These are phyloP conservation scores for Phialophora verrucosa DNA, from an alignment of 2,329 filamentous ascomycete species.

Conservation along the genomic window DNA sequence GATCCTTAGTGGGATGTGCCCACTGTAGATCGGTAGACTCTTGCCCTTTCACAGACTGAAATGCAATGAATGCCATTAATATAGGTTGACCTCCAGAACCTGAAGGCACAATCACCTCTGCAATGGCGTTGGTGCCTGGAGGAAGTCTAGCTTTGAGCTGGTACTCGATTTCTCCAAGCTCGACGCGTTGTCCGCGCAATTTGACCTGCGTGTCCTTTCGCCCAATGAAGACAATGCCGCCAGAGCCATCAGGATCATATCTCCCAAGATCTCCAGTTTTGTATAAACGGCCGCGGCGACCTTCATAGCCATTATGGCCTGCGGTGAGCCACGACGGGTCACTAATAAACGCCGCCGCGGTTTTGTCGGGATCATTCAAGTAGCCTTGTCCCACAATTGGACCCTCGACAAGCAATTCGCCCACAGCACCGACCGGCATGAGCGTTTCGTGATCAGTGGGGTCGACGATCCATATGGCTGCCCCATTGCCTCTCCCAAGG, in stretches of 20 bases:
- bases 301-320: constrained; percentile 39
- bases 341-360: constrained; percentile 46
- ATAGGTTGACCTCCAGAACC: constrained; percentile 50
- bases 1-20: constrained; percentile 10
- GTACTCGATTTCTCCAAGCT: constrained; percentile 51
- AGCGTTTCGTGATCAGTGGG: constrained; percentile 47
- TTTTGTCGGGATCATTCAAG: constrained; percentile 49
- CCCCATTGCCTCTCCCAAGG: constrained; percentile 48
- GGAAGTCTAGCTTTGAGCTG: constrained; percentile 47
- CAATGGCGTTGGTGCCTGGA: constrained; percentile 45
- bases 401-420: constrained; percentile 56
- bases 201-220: constrained; percentile 52
- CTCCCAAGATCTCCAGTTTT: constrained; percentile 51
- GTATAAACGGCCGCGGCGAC: constrained; percentile 46
- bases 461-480: constrained; percentile 50
- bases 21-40: constrained; percentile 8
- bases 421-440: constrained; percentile 54
- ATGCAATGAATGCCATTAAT: constrained; percentile 53
- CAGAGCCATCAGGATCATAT: constrained; percentile 48
- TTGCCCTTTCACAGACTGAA: constrained; percentile 11
- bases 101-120: constrained; percentile 57
- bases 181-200: constrained; percentile 51
- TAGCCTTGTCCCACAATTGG: constrained; percentile 57
- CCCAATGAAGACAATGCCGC: constrained; percentile 47
- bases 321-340: constrained; percentile 46